Conservation (phyloP, 306 rosid genomes). For the Astragalus glycyphyllos region DNA sequence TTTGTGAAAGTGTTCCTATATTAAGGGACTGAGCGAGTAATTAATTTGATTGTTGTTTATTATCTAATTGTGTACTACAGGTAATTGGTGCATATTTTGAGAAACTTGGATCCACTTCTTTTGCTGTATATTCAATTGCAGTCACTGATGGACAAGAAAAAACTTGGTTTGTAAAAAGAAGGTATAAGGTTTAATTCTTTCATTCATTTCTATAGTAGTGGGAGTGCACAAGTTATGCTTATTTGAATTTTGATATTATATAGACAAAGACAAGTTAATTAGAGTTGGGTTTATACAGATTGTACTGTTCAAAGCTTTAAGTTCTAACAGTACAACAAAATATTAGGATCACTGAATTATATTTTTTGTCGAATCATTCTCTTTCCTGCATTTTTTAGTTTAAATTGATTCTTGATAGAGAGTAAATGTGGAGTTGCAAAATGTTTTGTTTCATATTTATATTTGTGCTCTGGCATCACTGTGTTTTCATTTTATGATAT, state of each 20-base stretch:
- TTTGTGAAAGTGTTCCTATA: no score
- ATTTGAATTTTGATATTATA: conserved; percentile 22
- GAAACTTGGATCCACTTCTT: conserved; percentile 90
- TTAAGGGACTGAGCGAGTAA: not conserved
- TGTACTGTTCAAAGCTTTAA: not conserved
- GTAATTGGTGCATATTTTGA: conserved; percentile 99
- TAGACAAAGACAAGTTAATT: not conserved
- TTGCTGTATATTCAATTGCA: conserved; percentile 96
- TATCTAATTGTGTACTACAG: conserved; percentile 53
- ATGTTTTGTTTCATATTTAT: conserved; percentile 18
- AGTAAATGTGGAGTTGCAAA: conserved; percentile 32
- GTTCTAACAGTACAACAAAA: conserved; percentile 16
- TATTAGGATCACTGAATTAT: not conserved
- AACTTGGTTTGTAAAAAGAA: conserved; percentile 97
- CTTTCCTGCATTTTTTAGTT: not conserved
- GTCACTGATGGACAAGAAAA: conserved; percentile 83
- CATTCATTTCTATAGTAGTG: conserved; percentile 22
- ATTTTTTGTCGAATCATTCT: conserved; percentile 2
- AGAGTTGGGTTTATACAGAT: not conserved
- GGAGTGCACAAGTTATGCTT: conserved; percentile 9
- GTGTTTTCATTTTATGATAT: conserved; percentile 32
- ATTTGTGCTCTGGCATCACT: conserved; percentile 24
- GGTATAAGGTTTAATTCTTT: conserved; percentile 56
- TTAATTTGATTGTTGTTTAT: conserved; percentile 31
- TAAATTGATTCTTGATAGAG: conserved; percentile 12